A percentile compares a stretch with the other conserved stretches of the same genome.
Evolutionary conservation across 2,329 filamentous ascomycete species (phyloP).

Genomic region (Ophiostoma novo-ulmi): DNA sequence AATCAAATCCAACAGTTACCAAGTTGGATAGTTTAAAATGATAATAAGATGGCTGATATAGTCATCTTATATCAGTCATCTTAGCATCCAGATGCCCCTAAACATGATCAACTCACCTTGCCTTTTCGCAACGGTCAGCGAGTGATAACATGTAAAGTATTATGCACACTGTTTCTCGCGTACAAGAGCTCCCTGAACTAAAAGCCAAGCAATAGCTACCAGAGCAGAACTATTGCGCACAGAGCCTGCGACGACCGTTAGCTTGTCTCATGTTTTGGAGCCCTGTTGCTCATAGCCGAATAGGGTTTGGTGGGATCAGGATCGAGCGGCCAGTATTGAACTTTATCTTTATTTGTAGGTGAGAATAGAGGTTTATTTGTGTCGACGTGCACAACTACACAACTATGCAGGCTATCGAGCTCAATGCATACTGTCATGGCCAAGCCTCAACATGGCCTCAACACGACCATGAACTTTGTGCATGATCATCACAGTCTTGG

Average conservation of each 20-base stretch:
- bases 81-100: background rate
- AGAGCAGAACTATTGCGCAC: background rate
- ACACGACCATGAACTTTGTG: background rate
- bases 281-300: background rate
- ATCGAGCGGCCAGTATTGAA: background rate
- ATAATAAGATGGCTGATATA: background rate
- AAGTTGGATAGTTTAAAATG: background rate
- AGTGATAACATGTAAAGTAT: background rate
- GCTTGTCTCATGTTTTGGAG: slow-evolving; percentile 14
- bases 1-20: background rate
- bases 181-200: background rate
- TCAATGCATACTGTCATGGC: background rate
- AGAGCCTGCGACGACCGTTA: slow-evolving; percentile 2
- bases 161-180: background rate
- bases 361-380: background rate
- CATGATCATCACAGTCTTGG: background rate
- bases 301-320: background rate
- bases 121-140: background rate
- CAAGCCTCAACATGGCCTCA: background rate
- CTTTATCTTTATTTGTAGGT: background rate
- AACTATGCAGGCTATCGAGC: background rate
- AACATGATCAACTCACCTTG: background rate
- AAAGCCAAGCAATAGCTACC: background rate
- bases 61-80: background rate
- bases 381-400: background rate